Conservation (phyloP, 2,329 filamentous ascomycete genomes). For the Rhinocladiella mackenziei region DNA sequence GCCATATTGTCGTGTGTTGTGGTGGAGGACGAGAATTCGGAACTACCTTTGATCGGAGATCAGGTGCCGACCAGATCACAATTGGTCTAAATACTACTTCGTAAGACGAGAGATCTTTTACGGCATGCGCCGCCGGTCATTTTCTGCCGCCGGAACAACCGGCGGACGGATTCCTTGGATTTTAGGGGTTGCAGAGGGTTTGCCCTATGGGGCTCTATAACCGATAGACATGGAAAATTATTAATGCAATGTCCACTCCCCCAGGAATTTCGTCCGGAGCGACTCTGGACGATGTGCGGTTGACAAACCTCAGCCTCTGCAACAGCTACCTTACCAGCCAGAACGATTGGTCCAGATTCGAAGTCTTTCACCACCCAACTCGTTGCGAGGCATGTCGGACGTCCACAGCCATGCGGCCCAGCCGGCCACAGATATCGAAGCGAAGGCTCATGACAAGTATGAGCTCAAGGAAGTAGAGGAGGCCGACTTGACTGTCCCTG, state of each 20-base stretch:
- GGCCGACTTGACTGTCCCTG: background rate
- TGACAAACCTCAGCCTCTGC: too few species aligned
- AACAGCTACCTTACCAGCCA: too few species aligned
- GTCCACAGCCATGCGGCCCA: background rate
- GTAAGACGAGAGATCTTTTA: background rate
- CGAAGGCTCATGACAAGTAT: background rate
- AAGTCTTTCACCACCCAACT: background rate
- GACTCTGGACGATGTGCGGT: too few species aligned
- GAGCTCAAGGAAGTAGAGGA: slow-evolving; percentile 2
- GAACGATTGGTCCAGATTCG: too few species aligned
- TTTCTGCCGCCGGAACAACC: background rate
- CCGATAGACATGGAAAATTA: too few species aligned
- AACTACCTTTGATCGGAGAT: background rate
- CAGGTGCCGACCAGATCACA: background rate
- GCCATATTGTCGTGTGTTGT: slow-evolving; percentile 8
- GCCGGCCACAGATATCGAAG: background rate
- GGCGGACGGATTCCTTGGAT: too few species aligned
- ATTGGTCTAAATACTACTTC: slow-evolving; percentile 4
- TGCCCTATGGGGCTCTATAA: too few species aligned
- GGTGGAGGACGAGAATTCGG: slow-evolving; percentile 1
- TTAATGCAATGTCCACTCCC: too few species aligned
- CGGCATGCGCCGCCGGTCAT: background rate
- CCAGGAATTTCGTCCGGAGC: too few species aligned
- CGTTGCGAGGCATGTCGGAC: background rate
- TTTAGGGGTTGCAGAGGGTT: too few species aligned